These are phyloP conservation scores for Nasturtium officinale DNA, from an alignment of 345 rosid species.

Conservation along the genomic window DNA sequence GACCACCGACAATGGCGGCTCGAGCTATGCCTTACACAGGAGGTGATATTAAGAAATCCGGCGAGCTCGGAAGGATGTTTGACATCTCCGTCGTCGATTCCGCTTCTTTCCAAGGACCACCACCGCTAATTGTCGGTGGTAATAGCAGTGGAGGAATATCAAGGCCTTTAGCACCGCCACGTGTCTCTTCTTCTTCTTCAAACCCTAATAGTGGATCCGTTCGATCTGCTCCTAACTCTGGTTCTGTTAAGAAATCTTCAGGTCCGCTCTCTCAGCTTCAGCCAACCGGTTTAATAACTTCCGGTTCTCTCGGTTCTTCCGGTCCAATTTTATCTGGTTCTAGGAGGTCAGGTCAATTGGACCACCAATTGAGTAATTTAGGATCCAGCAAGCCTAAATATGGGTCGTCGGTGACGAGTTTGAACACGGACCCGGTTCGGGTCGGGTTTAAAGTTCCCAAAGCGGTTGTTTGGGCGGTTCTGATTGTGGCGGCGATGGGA, in stretches of 20 bases:
- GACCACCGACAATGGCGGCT: slow-evolving; percentile 79
- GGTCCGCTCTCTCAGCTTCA: slow-evolving; percentile 73
- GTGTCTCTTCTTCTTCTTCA: slow-evolving; percentile 49
- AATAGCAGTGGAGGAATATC: slow-evolving; percentile 41
- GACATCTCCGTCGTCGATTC: slow-evolving; percentile 66
- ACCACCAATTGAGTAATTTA: slow-evolving; percentile 42
- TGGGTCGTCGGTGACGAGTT: slow-evolving; percentile 79
- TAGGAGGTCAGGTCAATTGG: slow-evolving; percentile 78
- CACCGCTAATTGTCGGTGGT: slow-evolving; percentile 44
- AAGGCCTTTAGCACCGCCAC: slow-evolving; percentile 53
- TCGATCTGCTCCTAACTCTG: slow-evolving; percentile 86
- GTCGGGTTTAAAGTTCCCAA: slow-evolving; percentile 81
- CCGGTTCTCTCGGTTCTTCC: slow-evolving; percentile 64
- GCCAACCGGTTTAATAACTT: slow-evolving; percentile 94
- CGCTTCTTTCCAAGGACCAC: slow-evolving; percentile 46
- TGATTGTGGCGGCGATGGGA: slow-evolving; percentile 62
- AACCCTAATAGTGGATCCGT: slow-evolving; percentile 85
- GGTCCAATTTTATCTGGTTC: slow-evolving; percentile 44
- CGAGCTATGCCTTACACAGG: slow-evolving; percentile 89
- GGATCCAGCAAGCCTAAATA: slow-evolving; percentile 59
- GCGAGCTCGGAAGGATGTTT: slow-evolving; percentile 94
- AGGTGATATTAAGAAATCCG: slow-evolving; percentile 90
- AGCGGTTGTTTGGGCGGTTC: slow-evolving; percentile 71
- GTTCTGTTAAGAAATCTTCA: slow-evolving; percentile 64
- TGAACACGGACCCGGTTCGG: slow-evolving; percentile 62